Base-by-base conservation (phyloP, 176 grass and related monocot genomes). In the Paspalum notatum region DNA sequence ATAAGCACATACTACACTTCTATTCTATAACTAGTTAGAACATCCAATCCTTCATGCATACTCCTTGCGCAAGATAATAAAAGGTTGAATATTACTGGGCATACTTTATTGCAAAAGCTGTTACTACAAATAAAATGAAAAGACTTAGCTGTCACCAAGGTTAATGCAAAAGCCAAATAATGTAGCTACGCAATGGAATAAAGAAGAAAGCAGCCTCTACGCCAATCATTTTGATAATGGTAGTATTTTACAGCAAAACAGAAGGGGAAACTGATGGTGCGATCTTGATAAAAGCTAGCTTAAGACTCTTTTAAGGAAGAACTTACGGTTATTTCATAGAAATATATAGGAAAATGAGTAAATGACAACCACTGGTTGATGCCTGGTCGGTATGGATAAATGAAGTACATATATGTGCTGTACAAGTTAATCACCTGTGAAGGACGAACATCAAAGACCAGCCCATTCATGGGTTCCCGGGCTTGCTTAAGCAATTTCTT, bases 401-500 rank as follows among this genome's bases (percentile, higher is more conserved):
- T 51, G 21, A 71, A 62, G 20, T 78, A 81, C 43, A 65, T 44
- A 77, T 32, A 74, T 53, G 38, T 53, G 38, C 41, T 39, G 63
- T 49, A 60, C 40, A 20, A 62, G 59, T 49, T 78, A 78, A 59
- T 85, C 57, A 93, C 94, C 94, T 93, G 89, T 52, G 92, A 85
- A 76, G 64, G 62, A 20, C 53, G 91, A 55, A 97, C 84, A 56
- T 92, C 87, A 85, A 97, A 89, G 49, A 89, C 94, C 55, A 92
- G 89, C 69, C 91, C 87, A 80, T 87, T 91, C 79, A 82, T 78
- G 56, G 89, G 94, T 80, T 91, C 84, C 60, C 64, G 84, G 41
- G 94, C 94, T 66, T 91, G 81, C 18, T 97, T 89, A 41, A 97
- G 84, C 84, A 97, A 90, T 84, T 71, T 86, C 82, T 91, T 91